Conservation (phyloP, 306 rosid species). For the Prunus fruticosa region DNA sequence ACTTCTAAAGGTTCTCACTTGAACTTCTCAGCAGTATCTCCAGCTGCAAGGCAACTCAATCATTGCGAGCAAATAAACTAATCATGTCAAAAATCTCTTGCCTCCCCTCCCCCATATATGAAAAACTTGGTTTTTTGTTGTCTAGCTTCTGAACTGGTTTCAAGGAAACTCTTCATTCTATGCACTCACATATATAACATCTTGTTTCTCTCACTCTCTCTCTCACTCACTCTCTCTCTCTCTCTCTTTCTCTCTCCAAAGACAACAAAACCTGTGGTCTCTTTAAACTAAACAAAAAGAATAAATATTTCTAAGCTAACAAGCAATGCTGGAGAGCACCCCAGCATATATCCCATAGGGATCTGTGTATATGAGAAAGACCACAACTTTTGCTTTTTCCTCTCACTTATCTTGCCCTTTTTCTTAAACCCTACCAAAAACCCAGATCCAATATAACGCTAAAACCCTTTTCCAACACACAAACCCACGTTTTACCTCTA, state of each 20-base stretch:
- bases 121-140: slow-evolving; percentile 35
- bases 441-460: slow-evolving; percentile 25
- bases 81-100: slow-evolving; percentile 35
- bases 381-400: slow-evolving; percentile 43
- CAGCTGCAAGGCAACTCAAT: slow-evolving; percentile 47
- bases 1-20: not conserved
- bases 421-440: slow-evolving; percentile 42
- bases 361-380: slow-evolving; percentile 79
- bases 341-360: slow-evolving; percentile 74
- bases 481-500: not conserved
- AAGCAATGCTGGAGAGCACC: slow-evolving; percentile 57
- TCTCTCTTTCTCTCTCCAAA: slow-evolving; percentile 6
- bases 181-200: slow-evolving; percentile 18
- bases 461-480: not conserved
- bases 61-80: slow-evolving; percentile 54
- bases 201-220: not conserved
- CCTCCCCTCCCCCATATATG: slow-evolving; percentile 8
- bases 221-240: not conserved
- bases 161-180: slow-evolving; percentile 15
- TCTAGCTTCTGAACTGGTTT: slow-evolving; percentile 20
- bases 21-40: not conserved
- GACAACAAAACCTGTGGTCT: slow-evolving; percentile 48
- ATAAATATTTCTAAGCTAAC: slow-evolving; percentile 35
- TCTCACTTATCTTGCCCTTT: not conserved
- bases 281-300: slow-evolving; percentile 84